phyloP scores from a whole-genome alignment of 495 filamentous ascomycete genomes.

The Sordaria brevicollis region DNA sequence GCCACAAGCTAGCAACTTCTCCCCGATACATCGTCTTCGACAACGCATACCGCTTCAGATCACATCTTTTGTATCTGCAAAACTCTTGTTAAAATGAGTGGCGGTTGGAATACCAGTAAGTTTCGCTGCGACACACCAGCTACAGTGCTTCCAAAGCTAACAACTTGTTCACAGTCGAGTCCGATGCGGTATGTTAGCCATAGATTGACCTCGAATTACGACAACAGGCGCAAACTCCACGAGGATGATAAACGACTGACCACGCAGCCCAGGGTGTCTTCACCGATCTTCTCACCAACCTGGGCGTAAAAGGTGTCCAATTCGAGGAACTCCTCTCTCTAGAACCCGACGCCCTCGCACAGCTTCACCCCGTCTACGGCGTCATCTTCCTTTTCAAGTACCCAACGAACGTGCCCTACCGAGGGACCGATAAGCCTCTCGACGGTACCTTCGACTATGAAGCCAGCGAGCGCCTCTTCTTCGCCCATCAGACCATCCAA shows the following conservation, averaged over 20 bases:
- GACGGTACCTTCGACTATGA: constrained; percentile 72
- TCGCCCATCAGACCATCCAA: constrained; percentile 96
- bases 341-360: constrained; percentile 68
- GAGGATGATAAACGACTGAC: not conserved
- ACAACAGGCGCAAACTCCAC: not conserved
- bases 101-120: constrained; percentile 49
- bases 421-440: constrained; percentile 47
- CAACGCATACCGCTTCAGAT: not conserved
- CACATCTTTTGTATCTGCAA: not conserved
- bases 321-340: constrained; percentile 94
- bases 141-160: constrained; percentile 9
- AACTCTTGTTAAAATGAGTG: constrained; percentile 36
- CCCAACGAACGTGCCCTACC: constrained; percentile 60
- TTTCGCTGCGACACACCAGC: not conserved
- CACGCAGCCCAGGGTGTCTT: constrained; percentile 69
- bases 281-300: constrained; percentile 85
- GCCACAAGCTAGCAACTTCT: not conserved
- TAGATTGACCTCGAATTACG: not conserved
- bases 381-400: constrained; percentile 99
- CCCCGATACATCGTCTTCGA: not conserved
- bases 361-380: constrained; percentile 80
- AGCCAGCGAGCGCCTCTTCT: constrained; percentile 73
- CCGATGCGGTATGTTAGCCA: constrained; percentile 64
- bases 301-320: constrained; percentile 87
- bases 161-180: constrained; percentile 62